phyloP scores from a whole-genome alignment of 2,329 filamentous ascomycete genomes.

The Truncatella angustata region DNA sequence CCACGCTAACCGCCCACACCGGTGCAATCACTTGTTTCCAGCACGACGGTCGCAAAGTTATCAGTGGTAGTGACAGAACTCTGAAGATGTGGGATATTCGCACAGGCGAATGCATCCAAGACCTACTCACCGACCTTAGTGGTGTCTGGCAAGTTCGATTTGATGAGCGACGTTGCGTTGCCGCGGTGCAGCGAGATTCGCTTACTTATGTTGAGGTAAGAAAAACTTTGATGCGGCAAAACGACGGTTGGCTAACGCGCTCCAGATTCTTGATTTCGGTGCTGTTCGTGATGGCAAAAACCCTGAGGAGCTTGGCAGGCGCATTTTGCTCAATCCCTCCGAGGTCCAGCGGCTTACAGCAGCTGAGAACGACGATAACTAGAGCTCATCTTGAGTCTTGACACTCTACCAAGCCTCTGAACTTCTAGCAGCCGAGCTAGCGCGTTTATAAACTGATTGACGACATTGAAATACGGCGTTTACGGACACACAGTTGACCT shows the following conservation, averaged over 20 bases:
- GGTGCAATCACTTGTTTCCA: constrained; percentile 99
- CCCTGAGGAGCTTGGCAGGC: constrained; percentile 71
- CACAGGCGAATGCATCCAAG: constrained; percentile 87
- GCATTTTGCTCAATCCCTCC: constrained; percentile 64
- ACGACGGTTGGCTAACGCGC: constrained; percentile 19
- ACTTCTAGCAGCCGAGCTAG: not conserved
- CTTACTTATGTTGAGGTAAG: constrained; percentile 94
- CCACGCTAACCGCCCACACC: constrained; percentile 87
- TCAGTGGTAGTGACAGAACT: constrained; percentile 91
- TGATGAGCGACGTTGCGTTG: constrained; percentile 90
- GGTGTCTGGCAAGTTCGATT: constrained; percentile 99
- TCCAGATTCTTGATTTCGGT: constrained; percentile 93
- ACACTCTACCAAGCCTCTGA: not conserved
- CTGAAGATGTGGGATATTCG: constrained; percentile 98
- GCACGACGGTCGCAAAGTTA: constrained; percentile 94
- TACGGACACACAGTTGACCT: not conserved
- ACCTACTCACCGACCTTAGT: constrained; percentile 87
- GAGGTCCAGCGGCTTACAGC: constrained; percentile 43
- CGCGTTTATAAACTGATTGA: not conserved
- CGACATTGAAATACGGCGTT: not conserved
- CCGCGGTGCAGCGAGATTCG: constrained; percentile 88
- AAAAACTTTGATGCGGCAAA: not conserved
- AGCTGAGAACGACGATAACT: constrained; percentile 3
- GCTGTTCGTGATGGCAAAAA: constrained; percentile 85
- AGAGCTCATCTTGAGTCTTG: not conserved